These are phyloP conservation scores for Sedum album DNA, from an alignment of 164 flowering plant species.

Conservation along the genomic window DNA sequence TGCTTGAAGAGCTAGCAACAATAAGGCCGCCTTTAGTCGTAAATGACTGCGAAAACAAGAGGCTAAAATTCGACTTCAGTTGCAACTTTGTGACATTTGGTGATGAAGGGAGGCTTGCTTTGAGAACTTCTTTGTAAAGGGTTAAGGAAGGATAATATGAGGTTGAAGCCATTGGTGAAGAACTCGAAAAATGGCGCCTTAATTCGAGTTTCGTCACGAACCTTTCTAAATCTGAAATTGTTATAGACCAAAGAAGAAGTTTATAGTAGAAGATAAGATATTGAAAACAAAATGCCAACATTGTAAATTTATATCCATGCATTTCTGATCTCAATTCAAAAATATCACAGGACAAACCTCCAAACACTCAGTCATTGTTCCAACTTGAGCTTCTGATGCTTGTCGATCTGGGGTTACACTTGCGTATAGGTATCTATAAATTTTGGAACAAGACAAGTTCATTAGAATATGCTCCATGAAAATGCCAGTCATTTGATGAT, in stretches of 20 bases:
- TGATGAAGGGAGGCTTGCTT: neutral
- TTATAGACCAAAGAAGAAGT: constrained; percentile 5
- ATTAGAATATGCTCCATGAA: neutral
- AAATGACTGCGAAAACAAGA: neutral
- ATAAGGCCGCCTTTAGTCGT: neutral
- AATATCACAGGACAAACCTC: neutral
- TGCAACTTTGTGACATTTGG: constrained; percentile 2
- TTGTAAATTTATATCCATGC: constrained; percentile 2
- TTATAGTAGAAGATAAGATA: constrained; percentile 1
- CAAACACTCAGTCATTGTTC: neutral
- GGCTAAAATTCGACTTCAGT: neutral
- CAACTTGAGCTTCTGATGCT: neutral
- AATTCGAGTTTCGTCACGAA: neutral
- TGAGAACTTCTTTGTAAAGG: neutral
- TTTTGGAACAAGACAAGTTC: neutral
- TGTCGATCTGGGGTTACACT: neutral
- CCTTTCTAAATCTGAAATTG: neutral
- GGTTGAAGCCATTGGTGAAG: constrained; percentile 1
- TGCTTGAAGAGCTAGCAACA: constrained; percentile 12
- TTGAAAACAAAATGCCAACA: neutral
- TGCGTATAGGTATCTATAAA: neutral
- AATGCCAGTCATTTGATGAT: neutral
- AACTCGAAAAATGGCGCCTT: constrained; percentile 6
- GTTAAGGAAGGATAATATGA: neutral
- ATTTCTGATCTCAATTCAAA: neutral